These are phyloP conservation scores for Fomitopsis serialis DNA, from an alignment of 768 basidiomycete genomes.

Conservation along the genomic window DNA sequence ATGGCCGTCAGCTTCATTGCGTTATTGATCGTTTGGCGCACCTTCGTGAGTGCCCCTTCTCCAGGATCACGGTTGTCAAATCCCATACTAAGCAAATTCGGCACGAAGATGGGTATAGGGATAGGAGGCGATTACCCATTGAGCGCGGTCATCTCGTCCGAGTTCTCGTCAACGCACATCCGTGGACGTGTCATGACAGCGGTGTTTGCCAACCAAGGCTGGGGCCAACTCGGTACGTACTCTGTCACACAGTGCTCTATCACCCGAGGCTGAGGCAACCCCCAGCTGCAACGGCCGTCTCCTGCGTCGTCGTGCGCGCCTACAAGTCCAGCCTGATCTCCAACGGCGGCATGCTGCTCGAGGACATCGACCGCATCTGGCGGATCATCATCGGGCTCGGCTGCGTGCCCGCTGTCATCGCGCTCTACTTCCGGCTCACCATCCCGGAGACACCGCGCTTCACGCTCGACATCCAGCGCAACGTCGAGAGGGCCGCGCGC, in stretches of 20 bases:
- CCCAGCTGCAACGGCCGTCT: slow-evolving; percentile 61
- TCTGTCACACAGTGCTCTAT: not conserved
- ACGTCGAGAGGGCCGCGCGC: slow-evolving; percentile 64
- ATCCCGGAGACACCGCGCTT: slow-evolving; percentile 89
- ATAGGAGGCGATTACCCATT: slow-evolving; percentile 47
- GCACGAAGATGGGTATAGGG: slow-evolving; percentile 28
- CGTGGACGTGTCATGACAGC: slow-evolving; percentile 45
- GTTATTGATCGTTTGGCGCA: slow-evolving; percentile 40
- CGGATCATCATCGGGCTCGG: slow-evolving; percentile 84
- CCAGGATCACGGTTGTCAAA: not conserved
- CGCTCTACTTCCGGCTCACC: slow-evolving; percentile 89
- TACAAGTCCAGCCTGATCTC: slow-evolving; percentile 61
- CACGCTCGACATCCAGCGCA: slow-evolving; percentile 90
- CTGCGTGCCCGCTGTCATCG: slow-evolving; percentile 72
- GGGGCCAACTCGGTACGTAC: slow-evolving; percentile 33
- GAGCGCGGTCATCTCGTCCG: slow-evolving; percentile 41
- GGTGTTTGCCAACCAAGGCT: slow-evolving; percentile 42
- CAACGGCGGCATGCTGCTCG: slow-evolving; percentile 30
- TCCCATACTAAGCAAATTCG: not conserved
- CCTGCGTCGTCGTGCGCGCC: slow-evolving; percentile 58
- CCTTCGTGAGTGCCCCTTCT: slow-evolving; percentile 29
- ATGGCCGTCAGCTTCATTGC: slow-evolving; percentile 36
- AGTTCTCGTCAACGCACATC: slow-evolving; percentile 41
- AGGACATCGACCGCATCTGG: slow-evolving; percentile 56
- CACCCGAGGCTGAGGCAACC: too few species aligned